phyloP scores from a whole-genome alignment of 106 monocot species.

The Dactylorhiza incarnata region DNA sequence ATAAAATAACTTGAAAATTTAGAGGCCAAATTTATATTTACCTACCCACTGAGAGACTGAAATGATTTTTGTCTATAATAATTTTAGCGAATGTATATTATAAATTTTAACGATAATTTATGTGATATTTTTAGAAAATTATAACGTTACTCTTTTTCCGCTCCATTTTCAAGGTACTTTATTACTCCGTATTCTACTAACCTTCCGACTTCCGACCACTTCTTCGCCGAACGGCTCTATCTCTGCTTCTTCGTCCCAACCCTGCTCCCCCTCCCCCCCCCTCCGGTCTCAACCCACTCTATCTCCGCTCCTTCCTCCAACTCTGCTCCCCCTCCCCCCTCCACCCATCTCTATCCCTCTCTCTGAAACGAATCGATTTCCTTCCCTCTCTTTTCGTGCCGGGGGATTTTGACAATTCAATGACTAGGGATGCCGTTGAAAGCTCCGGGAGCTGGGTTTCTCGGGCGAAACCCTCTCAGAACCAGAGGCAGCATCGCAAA shows the following conservation, averaged over 20 bases:
- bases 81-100: too few species aligned
- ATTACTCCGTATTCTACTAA: background rate
- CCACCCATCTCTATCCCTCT: too few species aligned
- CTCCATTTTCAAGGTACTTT: background rate
- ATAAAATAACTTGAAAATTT: too few species aligned
- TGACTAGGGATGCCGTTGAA: constrained; percentile 21
- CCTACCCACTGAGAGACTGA: too few species aligned
- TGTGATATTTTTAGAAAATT: too few species aligned
- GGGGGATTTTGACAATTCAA: background rate
- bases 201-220: background rate
- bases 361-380: background rate
- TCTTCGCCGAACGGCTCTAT: background rate
- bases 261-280: background rate
- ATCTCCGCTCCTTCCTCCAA: too few species aligned
- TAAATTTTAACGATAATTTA: too few species aligned
- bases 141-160: too few species aligned
- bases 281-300: too few species aligned
- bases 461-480: background rate
- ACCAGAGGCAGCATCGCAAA: constrained; percentile 16
- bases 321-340: background rate
- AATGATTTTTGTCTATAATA: too few species aligned
- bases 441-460: constrained; percentile 11
- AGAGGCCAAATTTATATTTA: too few species aligned
- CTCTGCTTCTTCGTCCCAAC: background rate
- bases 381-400: background rate